Percentiles rank a stretch among this genome's conserved stretches.
Conservation (phyloP, 2,329 filamentous ascomycete genomes). For the Ascochyta pisi region DNA sequence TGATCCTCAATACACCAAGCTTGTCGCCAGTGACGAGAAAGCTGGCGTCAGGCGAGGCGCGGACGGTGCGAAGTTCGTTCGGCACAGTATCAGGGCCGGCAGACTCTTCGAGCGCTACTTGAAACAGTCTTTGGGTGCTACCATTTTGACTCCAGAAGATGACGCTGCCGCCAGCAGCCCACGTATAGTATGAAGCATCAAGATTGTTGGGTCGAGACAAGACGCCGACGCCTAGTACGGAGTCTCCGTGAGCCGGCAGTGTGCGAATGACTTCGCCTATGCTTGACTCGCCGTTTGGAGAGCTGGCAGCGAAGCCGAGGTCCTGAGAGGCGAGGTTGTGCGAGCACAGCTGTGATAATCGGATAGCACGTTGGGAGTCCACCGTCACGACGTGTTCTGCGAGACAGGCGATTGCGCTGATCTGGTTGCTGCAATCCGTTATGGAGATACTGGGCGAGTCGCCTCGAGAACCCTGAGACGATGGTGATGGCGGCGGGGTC, state of each 20-base stretch:
- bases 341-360: constrained; percentile 61
- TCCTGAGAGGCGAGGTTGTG: not conserved
- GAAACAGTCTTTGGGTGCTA: constrained; percentile 67
- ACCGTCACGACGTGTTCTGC: constrained; percentile 60
- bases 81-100: constrained; percentile 53
- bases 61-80: constrained; percentile 66
- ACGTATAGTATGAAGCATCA: constrained; percentile 82
- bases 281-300: constrained; percentile 28
- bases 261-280: constrained; percentile 48
- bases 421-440: constrained; percentile 36
- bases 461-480: constrained; percentile 37
- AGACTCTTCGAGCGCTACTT: constrained; percentile 72
- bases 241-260: constrained; percentile 64
- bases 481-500: constrained; percentile 47
- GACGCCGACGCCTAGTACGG: constrained; percentile 73
- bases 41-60: constrained; percentile 66
- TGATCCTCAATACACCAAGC: constrained; percentile 77
- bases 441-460: constrained; percentile 42
- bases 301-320: not conserved
- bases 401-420: constrained; percentile 49
- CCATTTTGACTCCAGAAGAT: constrained; percentile 84
- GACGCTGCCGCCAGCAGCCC: constrained; percentile 81
- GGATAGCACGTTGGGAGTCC: constrained; percentile 76
- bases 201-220: constrained; percentile 66
- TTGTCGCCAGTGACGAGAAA: constrained; percentile 85